Percentiles rank a stretch among this genome's conserved stretches.
Conservation (phyloP, 164 flowering plant genomes). For the Macadamia integrifolia region DNA sequence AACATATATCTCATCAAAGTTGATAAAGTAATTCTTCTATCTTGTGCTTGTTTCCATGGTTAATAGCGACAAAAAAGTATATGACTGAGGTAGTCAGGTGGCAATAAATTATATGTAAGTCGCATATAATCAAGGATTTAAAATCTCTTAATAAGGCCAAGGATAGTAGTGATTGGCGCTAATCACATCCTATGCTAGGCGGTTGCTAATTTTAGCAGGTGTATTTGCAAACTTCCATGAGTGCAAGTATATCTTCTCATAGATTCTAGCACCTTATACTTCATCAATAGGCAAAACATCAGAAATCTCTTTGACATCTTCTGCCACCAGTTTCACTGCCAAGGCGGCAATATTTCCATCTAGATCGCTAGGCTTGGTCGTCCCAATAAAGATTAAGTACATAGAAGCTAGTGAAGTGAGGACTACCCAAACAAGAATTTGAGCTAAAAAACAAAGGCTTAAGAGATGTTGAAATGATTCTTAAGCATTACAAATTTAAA, state of each 20-base stretch:
- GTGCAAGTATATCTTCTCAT: background rate
- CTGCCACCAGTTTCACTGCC: slow-evolving; percentile 17
- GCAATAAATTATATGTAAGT: no score
- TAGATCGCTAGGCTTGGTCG: slow-evolving; percentile 24
- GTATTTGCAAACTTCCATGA: slow-evolving; percentile 7
- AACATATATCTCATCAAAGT: no score
- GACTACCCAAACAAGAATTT: no score
- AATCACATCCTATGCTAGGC: background rate
- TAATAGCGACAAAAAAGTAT: no score
- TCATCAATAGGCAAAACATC: slow-evolving; percentile 16
- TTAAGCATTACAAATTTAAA: no score
- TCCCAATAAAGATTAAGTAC: slow-evolving; percentile 12
- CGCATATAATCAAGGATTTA: no score
- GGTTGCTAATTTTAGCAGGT: background rate
- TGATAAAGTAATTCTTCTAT: no score
- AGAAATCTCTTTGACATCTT: slow-evolving; percentile 23
- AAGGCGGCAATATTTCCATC: slow-evolving; percentile 17
- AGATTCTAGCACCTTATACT: slow-evolving; percentile 11
- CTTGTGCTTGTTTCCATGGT: no score
- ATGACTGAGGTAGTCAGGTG: no score
- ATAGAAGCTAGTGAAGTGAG: background rate
- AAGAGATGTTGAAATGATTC: no score
- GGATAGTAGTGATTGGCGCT: background rate
- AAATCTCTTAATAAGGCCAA: no score
- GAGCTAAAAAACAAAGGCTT: no score